A percentile compares a stretch with the other conserved stretches of the same genome.
phyloP scores from a whole-genome alignment of 208 protist species.

The Leishmania braziliensis region DNA sequence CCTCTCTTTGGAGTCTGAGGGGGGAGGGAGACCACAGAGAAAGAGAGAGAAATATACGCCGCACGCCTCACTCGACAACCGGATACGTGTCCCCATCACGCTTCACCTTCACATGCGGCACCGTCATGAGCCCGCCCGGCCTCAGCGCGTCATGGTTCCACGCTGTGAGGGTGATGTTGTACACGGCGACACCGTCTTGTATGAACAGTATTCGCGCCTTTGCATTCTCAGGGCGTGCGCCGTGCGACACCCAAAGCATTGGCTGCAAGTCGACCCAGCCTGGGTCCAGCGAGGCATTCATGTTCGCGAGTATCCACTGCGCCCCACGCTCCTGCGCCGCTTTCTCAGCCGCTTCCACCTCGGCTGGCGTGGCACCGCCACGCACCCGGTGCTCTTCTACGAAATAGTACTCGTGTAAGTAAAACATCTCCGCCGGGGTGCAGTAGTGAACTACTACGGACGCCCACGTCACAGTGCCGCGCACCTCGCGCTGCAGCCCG shows the following conservation, averaged over 20 bases:
- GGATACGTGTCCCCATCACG: neutral
- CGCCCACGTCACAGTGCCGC: slow-evolving; percentile 21
- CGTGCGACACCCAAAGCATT: neutral
- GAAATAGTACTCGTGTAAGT: slow-evolving; percentile 14
- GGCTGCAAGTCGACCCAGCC: neutral
- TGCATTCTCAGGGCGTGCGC: neutral
- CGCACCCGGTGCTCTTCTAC: neutral
- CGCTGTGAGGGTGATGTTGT: neutral
- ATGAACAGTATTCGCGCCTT: neutral
- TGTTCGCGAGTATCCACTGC: neutral
- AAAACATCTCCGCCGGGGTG: slow-evolving; percentile 11
- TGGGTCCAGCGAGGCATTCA: neutral
- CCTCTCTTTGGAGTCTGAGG: too few relatives aligned
- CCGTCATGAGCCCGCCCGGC: neutral
- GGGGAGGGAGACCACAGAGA: too few relatives aligned
- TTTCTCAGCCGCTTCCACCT: neutral
- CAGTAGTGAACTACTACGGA: slow-evolving; percentile 18
- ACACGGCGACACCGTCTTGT: slow-evolving; percentile 7
- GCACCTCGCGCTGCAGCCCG: slow-evolving; percentile 17
- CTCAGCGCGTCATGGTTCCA: too few relatives aligned
- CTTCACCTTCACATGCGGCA: neutral
- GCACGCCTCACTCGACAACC: neutral
- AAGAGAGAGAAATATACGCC: too few relatives aligned
- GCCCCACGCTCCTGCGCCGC: slow-evolving; percentile 1
- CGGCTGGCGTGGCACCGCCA: neutral